phyloP scores from a whole-genome alignment of 2,329 filamentous ascomycete genomes.

The Lecanosticta acicola region DNA sequence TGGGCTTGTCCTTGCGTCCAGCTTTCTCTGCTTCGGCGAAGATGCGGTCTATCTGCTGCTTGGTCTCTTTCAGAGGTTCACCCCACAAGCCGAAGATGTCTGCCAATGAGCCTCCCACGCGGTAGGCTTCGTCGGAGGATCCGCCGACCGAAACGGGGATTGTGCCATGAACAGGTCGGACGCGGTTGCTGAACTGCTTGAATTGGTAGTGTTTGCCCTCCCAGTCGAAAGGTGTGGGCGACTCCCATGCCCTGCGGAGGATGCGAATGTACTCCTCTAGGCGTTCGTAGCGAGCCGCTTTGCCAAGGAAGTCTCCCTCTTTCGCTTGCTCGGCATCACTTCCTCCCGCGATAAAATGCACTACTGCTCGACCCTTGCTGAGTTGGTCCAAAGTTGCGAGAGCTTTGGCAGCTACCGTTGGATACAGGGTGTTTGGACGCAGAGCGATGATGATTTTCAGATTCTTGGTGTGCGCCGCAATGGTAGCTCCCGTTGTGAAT shows the following conservation, averaged over 20 bases:
- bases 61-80: slow-evolving; percentile 58
- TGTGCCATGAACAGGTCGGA: slow-evolving; percentile 48
- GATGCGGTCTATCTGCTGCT: slow-evolving; percentile 57
- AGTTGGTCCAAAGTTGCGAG: slow-evolving; percentile 58
- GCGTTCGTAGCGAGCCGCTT: slow-evolving; percentile 53
- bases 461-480: slow-evolving; percentile 53
- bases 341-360: slow-evolving; percentile 59
- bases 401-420: slow-evolving; percentile 57
- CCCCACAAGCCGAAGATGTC: slow-evolving; percentile 62
- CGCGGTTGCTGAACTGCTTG: slow-evolving; percentile 52
- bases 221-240: slow-evolving; percentile 56
- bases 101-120: slow-evolving; percentile 52
- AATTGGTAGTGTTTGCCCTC: slow-evolving; percentile 56
- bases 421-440: slow-evolving; percentile 57
- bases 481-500: slow-evolving; percentile 55
- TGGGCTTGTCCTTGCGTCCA: slow-evolving; percentile 50
- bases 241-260: slow-evolving; percentile 54
- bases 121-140: slow-evolving; percentile 55
- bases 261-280: slow-evolving; percentile 60
- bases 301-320: slow-evolving; percentile 56
- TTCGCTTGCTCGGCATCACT: slow-evolving; percentile 55
- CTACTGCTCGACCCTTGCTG: slow-evolving; percentile 52
- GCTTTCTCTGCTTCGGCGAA: slow-evolving; percentile 55
- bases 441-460: slow-evolving; percentile 58
- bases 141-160: slow-evolving; percentile 57